Evolutionary conservation across 2,329 filamentous ascomycete genomes (phyloP), one percentile per base, ranked within the genome.

Genomic region (Fusarium musae): DNA sequence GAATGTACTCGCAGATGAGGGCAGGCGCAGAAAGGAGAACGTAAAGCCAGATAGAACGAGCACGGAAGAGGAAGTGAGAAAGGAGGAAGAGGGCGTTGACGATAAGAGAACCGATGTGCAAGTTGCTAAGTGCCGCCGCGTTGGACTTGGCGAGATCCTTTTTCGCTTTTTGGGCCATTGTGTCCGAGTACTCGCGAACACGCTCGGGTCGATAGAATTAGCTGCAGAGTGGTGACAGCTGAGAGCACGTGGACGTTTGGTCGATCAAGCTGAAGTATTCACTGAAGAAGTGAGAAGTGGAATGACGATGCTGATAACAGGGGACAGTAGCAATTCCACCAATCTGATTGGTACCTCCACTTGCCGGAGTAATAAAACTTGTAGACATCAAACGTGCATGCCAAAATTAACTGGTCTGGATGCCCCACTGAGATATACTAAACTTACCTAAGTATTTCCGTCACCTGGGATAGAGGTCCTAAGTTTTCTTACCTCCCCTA

Each of bases 1-100:
- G 92, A 78, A 94, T 91, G 79, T 93, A 93, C 82, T 98, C 91
- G 83, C 96, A 94, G 76, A 92, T 79, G 59, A 97, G 87, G 59
- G 92, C 91, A 0, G 96, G 96, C 0, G 89, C 81, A 6, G 93
- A 94, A 72, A 98, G 85, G 46, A 95, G 70, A 66, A 90, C 80
- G 83, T 97, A 99, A 68, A 90, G 85, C 58, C 91, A 82, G 30
- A 92, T 84, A 17, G 90, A 91, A 69, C 91, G 92, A 39, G 89
- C 86, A 68, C 87, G 86, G 78, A 92, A 88, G 80, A 93, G 84
- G 77, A 92, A 87, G 81, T 93, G 90, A 68, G 92, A 88, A 58
- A 94, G 79, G 66, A 97, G 86, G 85, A 96, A 98, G 79, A 94
- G 79, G 65, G 82, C 79, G 81, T 98, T 95, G 79, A 97, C 85